Base-by-base conservation (phyloP, 768 basidiomycete genomes). In the Psilocybe sp. region DNA sequence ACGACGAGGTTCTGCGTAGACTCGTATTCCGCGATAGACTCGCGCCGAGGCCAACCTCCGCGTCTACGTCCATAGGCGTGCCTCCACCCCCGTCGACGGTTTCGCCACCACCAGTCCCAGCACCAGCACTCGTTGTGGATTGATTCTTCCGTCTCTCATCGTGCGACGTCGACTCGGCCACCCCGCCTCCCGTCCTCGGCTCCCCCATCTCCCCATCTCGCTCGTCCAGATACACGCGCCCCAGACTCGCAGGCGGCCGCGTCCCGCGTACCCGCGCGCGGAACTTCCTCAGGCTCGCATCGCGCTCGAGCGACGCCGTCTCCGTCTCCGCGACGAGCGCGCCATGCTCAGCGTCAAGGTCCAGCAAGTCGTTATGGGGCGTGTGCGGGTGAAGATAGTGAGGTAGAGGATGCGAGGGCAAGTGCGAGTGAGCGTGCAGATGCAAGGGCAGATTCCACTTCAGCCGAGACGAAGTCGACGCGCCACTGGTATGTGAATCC, bases 131-230 rank as follows among this genome's bases (percentile, higher is more conserved):
- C n/a, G n/a, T n/a, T n/a, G n/a, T n/a, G n/a, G n/a, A n/a, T n/a
- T n/a, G n/a, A n/a, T n/a, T n/a, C n/a, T n/a, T n/a, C n/a, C n/a
- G n/a, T n/a, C n/a, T n/a, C n/a, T n/a, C n/a, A n/a, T n/a, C n/a
- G n/a, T n/a, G n/a, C 23, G 23, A 7, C 7, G 23, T 7, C 23
- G 23, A 19, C 23, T n/a, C 34, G 9, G 13, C 16, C 14, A 15
- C 10, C 45, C 15, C 18, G 33, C 10, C 18, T 42, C 19, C 6
- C 32, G 48, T 20, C 52, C 41, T 33, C 48, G 23, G 53, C 33
- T 47, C 58, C 9, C 65, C 65, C 63, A 66, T 66, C 49, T 62
- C 60, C 9, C 65, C 66, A 52, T 67, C 56, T 16, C 64, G 50
- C 41, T 67, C 67, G 40, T 69, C 67, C 11, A 66, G 49, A 40